Conservation (phyloP, 2,329 filamentous ascomycete species). For the Cladosporium sp. region DNA sequence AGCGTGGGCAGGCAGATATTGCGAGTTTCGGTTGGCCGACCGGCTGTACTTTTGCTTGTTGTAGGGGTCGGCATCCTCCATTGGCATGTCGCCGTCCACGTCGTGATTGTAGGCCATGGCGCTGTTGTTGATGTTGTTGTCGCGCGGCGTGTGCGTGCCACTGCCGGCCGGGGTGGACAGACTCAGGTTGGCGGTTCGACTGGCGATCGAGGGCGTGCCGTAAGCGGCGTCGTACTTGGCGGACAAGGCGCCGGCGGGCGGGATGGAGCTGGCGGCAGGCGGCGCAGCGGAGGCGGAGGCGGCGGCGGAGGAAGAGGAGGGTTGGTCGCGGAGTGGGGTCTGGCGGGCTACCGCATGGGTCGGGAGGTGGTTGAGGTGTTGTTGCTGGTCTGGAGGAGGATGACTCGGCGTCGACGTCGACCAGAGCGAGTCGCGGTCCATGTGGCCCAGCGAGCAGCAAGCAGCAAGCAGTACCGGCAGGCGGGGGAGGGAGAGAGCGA, state of each 20-base stretch:
- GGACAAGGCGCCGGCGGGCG: background rate
- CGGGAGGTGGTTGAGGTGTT: background rate
- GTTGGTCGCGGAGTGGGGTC: conserved; percentile 8
- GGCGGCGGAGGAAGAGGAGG: background rate
- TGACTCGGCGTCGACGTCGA: conserved; percentile 11
- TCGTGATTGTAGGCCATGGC: conserved; percentile 33
- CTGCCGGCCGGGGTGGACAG: conserved; percentile 27
- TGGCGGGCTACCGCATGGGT: background rate
- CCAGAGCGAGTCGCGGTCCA: conserved; percentile 12
- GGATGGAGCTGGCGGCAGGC: background rate
- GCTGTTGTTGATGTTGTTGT: conserved; percentile 1
- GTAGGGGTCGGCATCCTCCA: conserved; percentile 89
- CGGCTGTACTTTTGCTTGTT: conserved; percentile 82
- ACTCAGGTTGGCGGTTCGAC: conserved; percentile 35
- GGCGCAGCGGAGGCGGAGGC: no score
- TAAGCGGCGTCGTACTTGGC: conserved; percentile 17
- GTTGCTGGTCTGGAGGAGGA: conserved; percentile 3
- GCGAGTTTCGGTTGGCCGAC: conserved; percentile 65
- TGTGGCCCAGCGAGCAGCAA: background rate
- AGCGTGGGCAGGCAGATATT: conserved; percentile 53
- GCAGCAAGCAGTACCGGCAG: no score
- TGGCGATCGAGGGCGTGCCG: conserved; percentile 28
- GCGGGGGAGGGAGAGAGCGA: no score
- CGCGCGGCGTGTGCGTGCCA: conserved; percentile 12
- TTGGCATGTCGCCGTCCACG: conserved; percentile 48